phyloP scores from a whole-genome alignment of 2,329 filamentous ascomycete genomes.

The Tolypocladium capitatum region DNA sequence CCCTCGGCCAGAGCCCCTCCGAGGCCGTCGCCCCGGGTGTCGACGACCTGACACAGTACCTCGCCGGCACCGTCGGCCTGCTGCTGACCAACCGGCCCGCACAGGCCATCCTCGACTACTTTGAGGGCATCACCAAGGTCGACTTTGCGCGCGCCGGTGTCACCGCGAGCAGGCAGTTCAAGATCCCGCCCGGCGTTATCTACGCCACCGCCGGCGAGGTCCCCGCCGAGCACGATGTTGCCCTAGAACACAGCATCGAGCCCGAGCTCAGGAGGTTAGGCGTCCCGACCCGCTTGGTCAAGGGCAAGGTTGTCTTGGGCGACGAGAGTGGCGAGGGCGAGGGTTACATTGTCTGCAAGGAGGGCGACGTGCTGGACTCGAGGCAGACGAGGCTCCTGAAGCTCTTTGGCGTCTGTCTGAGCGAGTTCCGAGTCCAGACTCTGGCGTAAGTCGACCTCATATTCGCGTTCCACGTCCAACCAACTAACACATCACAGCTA shows the following conservation, averaged over 20 bases:
- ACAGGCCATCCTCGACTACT: constrained; percentile 55
- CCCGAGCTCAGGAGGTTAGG: constrained; percentile 79
- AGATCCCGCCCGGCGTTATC: constrained; percentile 70
- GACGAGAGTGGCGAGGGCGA: constrained; percentile 38
- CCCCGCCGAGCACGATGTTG: constrained; percentile 67
- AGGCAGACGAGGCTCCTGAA: constrained; percentile 89
- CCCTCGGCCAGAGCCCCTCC: constrained; percentile 65
- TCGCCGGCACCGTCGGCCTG: constrained; percentile 75
- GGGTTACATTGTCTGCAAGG: constrained; percentile 68
- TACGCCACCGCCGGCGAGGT: constrained; percentile 72
- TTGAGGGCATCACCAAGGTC: constrained; percentile 56
- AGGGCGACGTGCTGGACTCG: constrained; percentile 75
- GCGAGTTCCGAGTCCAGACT: constrained; percentile 76
- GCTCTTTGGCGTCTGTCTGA: constrained; percentile 80
- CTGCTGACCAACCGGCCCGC: constrained; percentile 75
- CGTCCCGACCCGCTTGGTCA: constrained; percentile 77
- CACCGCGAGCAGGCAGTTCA: constrained; percentile 59
- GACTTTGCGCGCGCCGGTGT: constrained; percentile 89
- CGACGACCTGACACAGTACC: constrained; percentile 52
- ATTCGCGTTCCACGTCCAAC: background rate
- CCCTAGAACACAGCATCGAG: constrained; percentile 78
- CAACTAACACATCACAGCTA: constrained; percentile 26
- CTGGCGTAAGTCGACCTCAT: constrained; percentile 44
- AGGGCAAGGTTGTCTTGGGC: constrained; percentile 71
- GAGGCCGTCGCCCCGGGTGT: constrained; percentile 73